Conservation (phyloP, 192 early-diverging fungal species). For the Coemansia sp. region DNA sequence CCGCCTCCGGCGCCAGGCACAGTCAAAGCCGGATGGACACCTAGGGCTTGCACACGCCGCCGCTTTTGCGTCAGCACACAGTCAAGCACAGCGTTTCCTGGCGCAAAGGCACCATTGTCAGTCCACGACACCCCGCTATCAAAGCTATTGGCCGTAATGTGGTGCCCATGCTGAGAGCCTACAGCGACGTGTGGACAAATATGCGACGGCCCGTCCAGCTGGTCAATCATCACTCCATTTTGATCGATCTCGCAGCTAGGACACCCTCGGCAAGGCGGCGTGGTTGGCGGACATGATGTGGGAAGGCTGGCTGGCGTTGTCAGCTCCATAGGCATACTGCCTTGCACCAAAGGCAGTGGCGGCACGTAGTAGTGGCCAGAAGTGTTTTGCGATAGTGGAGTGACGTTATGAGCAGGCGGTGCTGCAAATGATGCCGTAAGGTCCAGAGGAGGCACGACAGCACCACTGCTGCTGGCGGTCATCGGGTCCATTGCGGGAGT, state of each 20-base stretch:
- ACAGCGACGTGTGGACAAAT: neutral
- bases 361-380: neutral
- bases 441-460: constrained; percentile 10
- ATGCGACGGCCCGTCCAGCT: neutral
- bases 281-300: constrained; percentile 13
- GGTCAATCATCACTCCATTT: neutral
- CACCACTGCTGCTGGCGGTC: neutral
- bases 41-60: neutral
- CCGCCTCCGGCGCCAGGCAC: neutral
- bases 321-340: constrained; percentile 4
- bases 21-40: neutral
- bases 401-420: neutral
- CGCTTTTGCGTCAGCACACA: neutral
- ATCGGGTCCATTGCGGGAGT: constrained; percentile 11
- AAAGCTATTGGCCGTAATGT: neutral
- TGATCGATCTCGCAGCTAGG: constrained; percentile 4
- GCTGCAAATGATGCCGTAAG: neutral
- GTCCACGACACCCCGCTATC: constrained; percentile 5
- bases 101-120: neutral
- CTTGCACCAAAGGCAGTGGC: neutral
- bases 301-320: constrained; percentile 32
- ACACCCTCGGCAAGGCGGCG: constrained; percentile 8
- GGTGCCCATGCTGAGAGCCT: neutral
- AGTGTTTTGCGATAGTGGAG: neutral
- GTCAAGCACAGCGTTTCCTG: neutral